phyloP scores from a whole-genome alignment of 495 filamentous ascomycete genomes.

The Collariella sp. region DNA sequence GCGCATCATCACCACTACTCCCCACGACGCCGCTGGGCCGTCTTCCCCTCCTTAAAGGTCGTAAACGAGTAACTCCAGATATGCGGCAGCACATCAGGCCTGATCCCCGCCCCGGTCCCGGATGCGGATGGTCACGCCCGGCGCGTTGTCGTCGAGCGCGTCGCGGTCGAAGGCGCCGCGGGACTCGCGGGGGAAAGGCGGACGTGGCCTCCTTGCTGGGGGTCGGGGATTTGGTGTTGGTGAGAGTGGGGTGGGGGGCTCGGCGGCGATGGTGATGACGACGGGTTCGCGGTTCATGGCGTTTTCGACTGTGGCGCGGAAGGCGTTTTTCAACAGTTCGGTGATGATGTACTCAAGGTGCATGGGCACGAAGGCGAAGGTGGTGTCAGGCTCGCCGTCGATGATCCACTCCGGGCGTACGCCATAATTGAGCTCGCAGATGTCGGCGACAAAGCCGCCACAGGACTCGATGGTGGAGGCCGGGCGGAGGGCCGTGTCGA shows the following conservation, averaged over 20 bases:
- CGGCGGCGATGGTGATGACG: conserved; percentile 84
- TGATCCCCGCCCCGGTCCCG: conserved; percentile 91
- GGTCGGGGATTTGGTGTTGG: background rate
- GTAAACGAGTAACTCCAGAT: conserved; percentile 97
- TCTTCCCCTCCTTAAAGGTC: conserved; percentile 71
- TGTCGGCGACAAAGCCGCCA: conserved; percentile 84
- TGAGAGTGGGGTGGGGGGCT: conserved; percentile 60
- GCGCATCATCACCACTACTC: conserved; percentile 46
- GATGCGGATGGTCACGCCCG: conserved; percentile 90
- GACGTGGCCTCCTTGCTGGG: conserved; percentile 44
- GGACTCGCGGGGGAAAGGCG: conserved; percentile 64
- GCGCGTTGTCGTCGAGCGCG: conserved; percentile 52
- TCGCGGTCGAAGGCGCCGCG: conserved; percentile 38
- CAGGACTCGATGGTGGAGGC: conserved; percentile 71
- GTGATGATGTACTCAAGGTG: conserved; percentile 96
- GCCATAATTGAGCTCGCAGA: conserved; percentile 93
- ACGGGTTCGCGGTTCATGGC: conserved; percentile 71
- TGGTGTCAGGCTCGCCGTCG: conserved; percentile 70
- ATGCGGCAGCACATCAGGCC: conserved; percentile 67
- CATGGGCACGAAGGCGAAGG: conserved; percentile 85
- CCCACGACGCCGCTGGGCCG: conserved; percentile 22
- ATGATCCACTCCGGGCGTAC: conserved; percentile 74
- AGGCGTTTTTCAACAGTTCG: conserved; percentile 93
- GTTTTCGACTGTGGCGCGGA: conserved; percentile 81
- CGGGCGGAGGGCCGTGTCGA: conserved; percentile 83